phyloP scores from a whole-genome alignment of 345 rosid genomes.

The Syzygium jambos region DNA sequence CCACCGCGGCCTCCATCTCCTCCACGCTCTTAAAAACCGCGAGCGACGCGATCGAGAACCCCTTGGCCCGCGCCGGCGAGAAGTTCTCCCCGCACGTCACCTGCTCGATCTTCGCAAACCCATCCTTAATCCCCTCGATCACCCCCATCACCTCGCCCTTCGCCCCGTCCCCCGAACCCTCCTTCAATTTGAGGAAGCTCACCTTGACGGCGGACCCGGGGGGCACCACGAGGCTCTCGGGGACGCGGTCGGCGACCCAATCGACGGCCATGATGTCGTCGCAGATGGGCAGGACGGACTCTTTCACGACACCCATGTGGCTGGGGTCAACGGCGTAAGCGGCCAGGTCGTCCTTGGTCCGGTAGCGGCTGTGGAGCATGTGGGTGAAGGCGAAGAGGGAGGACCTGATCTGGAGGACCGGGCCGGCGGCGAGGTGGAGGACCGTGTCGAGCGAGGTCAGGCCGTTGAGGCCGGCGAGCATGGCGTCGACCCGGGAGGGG shows the following conservation, averaged over 20 bases:
- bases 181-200: constrained; percentile 54
- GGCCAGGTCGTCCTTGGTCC: constrained; percentile 42
- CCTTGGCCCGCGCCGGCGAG: constrained; percentile 67
- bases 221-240: constrained; percentile 11
- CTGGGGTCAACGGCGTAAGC: constrained; percentile 52
- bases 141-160: constrained; percentile 46
- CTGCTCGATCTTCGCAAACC: constrained; percentile 29
- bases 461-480: constrained; percentile 50
- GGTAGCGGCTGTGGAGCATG: constrained; percentile 83
- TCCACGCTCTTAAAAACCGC: constrained; percentile 34
- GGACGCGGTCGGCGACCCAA: constrained; percentile 43
- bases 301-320: constrained; percentile 51
- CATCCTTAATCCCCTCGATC: constrained; percentile 35
- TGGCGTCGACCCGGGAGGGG: constrained; percentile 30
- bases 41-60: constrained; percentile 57
- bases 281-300: constrained; percentile 50
- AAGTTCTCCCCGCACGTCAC: constrained; percentile 66
- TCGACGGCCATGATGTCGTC: constrained; percentile 85
- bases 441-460: constrained; percentile 47
- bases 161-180: constrained; percentile 22
- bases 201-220: constrained; percentile 39
- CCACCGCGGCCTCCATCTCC: constrained; percentile 33
- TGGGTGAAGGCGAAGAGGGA: constrained; percentile 56
- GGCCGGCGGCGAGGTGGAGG: constrained; percentile 55
- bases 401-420: constrained; percentile 34